Conservation (phyloP, 768 basidiomycete genomes). For the Neoboletus magnificus region DNA sequence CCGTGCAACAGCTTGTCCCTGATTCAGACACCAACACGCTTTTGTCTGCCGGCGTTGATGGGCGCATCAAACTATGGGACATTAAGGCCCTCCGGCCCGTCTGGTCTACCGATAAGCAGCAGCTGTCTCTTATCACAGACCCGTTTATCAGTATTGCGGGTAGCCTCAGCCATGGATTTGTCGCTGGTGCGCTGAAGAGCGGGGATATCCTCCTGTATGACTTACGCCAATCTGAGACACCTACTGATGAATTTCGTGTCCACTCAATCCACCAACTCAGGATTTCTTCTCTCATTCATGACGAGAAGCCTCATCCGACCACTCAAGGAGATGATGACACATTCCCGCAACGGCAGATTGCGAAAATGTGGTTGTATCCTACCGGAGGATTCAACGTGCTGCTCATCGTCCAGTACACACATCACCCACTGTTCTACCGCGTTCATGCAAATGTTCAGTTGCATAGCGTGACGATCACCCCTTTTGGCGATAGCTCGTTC, state of each 20-base stretch:
- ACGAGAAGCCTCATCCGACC: slow-evolving; percentile 6
- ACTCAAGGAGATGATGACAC: not conserved
- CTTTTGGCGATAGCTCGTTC: slow-evolving; percentile 52
- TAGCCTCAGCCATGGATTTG: slow-evolving; percentile 38
- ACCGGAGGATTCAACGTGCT: slow-evolving; percentile 1
- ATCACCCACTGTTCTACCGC: slow-evolving; percentile 53
- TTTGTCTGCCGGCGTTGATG: slow-evolving; percentile 59
- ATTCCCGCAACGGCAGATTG: slow-evolving; percentile 5
- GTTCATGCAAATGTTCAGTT: slow-evolving; percentile 35
- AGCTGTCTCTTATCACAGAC: slow-evolving; percentile 40
- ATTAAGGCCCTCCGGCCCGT: slow-evolving; percentile 48
- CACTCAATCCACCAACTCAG: slow-evolving; percentile 28
- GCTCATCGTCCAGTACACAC: slow-evolving; percentile 51
- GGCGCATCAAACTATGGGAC: slow-evolving; percentile 74
- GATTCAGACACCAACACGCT: slow-evolving; percentile 36
- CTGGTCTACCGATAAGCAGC: slow-evolving; percentile 55
- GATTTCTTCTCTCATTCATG: slow-evolving; percentile 36
- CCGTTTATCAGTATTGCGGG: slow-evolving; percentile 50
- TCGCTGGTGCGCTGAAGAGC: slow-evolving; percentile 51
- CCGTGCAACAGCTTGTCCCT: slow-evolving; percentile 56
- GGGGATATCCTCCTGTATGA: slow-evolving; percentile 60
- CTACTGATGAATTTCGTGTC: slow-evolving; percentile 9
- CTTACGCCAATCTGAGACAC: slow-evolving; percentile 34
- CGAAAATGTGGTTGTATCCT: slow-evolving; percentile 17
- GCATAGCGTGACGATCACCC: slow-evolving; percentile 31